These are phyloP conservation scores for Geum urbanum DNA, from an alignment of 306 rosid species.

Conservation along the genomic window DNA sequence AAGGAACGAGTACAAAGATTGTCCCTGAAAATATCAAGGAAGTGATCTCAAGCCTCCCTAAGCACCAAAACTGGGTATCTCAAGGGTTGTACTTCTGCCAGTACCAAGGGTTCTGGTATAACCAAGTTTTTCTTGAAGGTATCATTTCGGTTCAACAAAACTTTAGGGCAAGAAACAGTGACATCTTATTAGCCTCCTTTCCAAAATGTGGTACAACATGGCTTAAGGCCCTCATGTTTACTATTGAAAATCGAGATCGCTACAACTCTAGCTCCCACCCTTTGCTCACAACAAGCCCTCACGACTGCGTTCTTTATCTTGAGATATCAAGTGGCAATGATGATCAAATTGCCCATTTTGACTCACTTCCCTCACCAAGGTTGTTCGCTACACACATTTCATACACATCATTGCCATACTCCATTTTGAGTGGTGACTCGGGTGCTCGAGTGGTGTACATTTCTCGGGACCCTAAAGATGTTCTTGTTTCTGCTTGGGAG, in stretches of 20 bases:
- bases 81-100: background rate
- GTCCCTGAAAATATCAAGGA: background rate
- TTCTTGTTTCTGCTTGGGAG: slow-evolving; percentile 37
- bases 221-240: slow-evolving; percentile 29
- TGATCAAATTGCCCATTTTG: background rate
- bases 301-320: slow-evolving; percentile 16
- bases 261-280: slow-evolving; percentile 6
- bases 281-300: slow-evolving; percentile 22
- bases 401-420: slow-evolving; percentile 13
- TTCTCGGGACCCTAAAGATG: slow-evolving; percentile 29
- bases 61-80: background rate
- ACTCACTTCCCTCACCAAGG: slow-evolving; percentile 16
- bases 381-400: slow-evolving; percentile 28
- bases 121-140: background rate
- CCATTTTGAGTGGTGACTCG: background rate
- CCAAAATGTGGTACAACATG: slow-evolving; percentile 34
- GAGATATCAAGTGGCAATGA: slow-evolving; percentile 3
- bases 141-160: slow-evolving; percentile 8
- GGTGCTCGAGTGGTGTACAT: slow-evolving; percentile 30
- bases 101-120: slow-evolving; percentile 30
- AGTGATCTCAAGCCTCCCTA: slow-evolving; percentile 12
- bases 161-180: slow-evolving; percentile 19
- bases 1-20: too few species aligned
- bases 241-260: slow-evolving; percentile 13
- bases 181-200: slow-evolving; percentile 14